Percentiles rank a stretch among this genome's conserved stretches.
Conservation (phyloP, 2,329 filamentous ascomycete genomes). For the Xylaria sp. region DNA sequence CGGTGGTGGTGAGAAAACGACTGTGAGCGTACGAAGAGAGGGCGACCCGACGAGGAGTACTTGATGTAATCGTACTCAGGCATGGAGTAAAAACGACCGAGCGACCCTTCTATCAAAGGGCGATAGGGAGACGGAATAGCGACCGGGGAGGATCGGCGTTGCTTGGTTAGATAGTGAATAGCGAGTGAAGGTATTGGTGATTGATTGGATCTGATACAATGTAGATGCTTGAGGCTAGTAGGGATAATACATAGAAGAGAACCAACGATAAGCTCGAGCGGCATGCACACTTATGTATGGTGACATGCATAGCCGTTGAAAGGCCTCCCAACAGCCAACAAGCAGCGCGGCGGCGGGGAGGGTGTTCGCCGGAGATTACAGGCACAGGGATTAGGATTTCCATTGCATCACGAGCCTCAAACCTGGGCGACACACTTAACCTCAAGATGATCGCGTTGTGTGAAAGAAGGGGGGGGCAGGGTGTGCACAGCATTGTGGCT, state of each 20-base stretch:
- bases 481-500: conserved; percentile 24
- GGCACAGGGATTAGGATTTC: conserved; percentile 7
- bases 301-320: conserved; percentile 31
- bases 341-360: conserved; percentile 3
- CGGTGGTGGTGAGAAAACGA: conserved; percentile 35
- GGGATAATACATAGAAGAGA: conserved; percentile 28
- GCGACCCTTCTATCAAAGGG: conserved; percentile 27
- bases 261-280: conserved; percentile 30
- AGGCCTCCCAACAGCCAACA: conserved; percentile 35
- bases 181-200: conserved; percentile 23
- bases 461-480: background rate
- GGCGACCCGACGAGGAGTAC: conserved; percentile 20
- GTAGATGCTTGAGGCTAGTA: conserved; percentile 37
- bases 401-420: conserved; percentile 25
- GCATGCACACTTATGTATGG: conserved; percentile 36
- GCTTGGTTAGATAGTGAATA: conserved; percentile 24
- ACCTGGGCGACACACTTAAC: conserved; percentile 13
- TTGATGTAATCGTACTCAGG: conserved; percentile 32
- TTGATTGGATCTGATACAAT: conserved; percentile 20
- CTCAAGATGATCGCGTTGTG: conserved; percentile 14
- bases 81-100: conserved; percentile 18
- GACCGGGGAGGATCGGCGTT: conserved; percentile 19
- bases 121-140: conserved; percentile 4
- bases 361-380: conserved; percentile 15
- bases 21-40: conserved; percentile 31